phyloP scores from a whole-genome alignment of 768 basidiomycete genomes.

The Trametes meyenii region DNA sequence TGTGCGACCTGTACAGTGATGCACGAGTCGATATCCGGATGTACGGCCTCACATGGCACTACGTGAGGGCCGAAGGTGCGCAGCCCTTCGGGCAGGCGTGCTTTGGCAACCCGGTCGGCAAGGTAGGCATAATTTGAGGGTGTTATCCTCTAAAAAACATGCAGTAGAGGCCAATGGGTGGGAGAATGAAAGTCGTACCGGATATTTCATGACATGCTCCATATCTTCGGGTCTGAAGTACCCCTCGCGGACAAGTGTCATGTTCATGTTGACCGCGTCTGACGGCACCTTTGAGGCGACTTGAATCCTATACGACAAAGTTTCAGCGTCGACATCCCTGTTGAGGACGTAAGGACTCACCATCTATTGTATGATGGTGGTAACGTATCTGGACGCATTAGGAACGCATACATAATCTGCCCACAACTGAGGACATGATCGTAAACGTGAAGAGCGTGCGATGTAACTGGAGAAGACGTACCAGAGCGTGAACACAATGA shows the following conservation, averaged over 20 bases:
- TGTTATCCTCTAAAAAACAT: constrained; percentile 49
- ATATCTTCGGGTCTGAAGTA: constrained; percentile 58
- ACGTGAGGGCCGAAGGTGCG: constrained; percentile 50
- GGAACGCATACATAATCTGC: constrained; percentile 83
- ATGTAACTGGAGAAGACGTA: constrained; percentile 37
- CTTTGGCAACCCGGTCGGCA: constrained; percentile 44
- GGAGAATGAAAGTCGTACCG: constrained; percentile 41
- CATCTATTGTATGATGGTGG: constrained; percentile 76
- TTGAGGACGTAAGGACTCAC: constrained; percentile 42
- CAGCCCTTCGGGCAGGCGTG: constrained; percentile 35
- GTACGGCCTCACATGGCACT: constrained; percentile 71
- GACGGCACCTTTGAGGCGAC: constrained; percentile 66
- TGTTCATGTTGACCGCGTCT: constrained; percentile 63
- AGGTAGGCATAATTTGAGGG: constrained; percentile 53
- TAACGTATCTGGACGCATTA: constrained; percentile 82
- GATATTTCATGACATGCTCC: constrained; percentile 51
- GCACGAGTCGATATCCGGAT: constrained; percentile 73
- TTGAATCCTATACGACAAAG: constrained; percentile 57
- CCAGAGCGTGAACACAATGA: constrained; percentile 79
- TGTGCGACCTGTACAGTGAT: constrained; percentile 62
- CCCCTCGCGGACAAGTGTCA: constrained; percentile 59
- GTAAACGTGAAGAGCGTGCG: not conserved
- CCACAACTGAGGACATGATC: constrained; percentile 55
- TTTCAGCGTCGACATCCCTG: no score
- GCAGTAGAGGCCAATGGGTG: not conserved